Evolutionary conservation across 2,329 filamentous ascomycete species (phyloP).

Genomic region (Botrytis fragariae): DNA sequence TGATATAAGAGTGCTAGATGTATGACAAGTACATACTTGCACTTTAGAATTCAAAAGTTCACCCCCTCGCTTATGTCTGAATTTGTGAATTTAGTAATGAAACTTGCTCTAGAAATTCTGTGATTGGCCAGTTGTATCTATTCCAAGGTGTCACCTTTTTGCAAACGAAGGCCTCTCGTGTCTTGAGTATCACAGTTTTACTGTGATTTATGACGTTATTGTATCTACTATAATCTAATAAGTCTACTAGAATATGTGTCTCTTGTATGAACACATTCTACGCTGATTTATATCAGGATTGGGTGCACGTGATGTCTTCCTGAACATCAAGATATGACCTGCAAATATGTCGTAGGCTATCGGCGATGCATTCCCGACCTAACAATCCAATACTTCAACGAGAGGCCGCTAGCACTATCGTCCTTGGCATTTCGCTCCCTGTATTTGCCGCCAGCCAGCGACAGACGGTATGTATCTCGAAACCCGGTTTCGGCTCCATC

Average conservation of each 20-base stretch:
- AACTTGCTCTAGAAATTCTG: neutral
- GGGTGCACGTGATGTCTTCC: neutral
- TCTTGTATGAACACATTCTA: neutral
- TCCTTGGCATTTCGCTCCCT: neutral
- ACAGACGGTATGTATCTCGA: neutral
- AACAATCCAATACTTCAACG: neutral
- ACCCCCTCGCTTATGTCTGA: neutral
- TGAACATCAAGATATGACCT: neutral
- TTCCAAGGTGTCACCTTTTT: too few relatives aligned
- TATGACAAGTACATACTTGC: conserved; percentile 4
- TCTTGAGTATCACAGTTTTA: too few relatives aligned
- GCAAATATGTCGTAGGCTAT: neutral
- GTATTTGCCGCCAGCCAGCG: neutral
- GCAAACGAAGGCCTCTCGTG: too few relatives aligned
- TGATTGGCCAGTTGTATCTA: neutral
- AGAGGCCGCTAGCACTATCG: neutral
- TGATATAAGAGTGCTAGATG: conserved; percentile 9
- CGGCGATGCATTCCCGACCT: neutral
- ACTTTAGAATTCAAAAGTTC: conserved; percentile 1
- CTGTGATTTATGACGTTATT: neutral
- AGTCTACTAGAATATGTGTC: neutral
- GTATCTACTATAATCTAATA: neutral
- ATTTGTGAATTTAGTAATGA: neutral
- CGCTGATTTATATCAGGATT: neutral
- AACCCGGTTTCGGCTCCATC: neutral